These are phyloP conservation scores for Globisporangium canariense DNA, from an alignment of 352 stramenopile genomes.

Conservation along the genomic window DNA sequence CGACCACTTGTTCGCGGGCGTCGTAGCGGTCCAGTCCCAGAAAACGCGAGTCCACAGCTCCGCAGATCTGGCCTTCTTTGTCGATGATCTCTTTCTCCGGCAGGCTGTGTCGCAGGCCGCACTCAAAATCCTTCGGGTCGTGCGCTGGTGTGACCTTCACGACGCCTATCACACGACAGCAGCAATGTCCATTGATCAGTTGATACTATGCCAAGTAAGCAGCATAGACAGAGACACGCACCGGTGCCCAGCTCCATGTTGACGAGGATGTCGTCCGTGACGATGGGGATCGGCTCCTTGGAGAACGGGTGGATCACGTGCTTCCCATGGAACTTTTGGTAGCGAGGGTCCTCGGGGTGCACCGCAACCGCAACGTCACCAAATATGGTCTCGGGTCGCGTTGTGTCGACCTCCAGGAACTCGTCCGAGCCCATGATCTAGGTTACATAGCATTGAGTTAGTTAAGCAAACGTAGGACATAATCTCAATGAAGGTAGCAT, in stretches of 20 bases:
- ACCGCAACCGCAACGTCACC: slow-evolving; percentile 98
- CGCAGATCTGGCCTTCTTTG: slow-evolving; percentile 63
- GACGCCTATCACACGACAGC: slow-evolving; percentile 37
- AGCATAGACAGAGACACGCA: slow-evolving; percentile 26
- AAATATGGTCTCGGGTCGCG: slow-evolving; percentile 98
- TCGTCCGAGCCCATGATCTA: slow-evolving; percentile 54
- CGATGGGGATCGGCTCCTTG: slow-evolving; percentile 89
- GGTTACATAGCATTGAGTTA: not conserved
- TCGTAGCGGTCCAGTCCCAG: slow-evolving; percentile 95
- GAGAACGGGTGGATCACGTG: slow-evolving; percentile 95
- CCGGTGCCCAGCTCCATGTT: slow-evolving; percentile 99
- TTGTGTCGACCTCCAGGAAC: slow-evolving; percentile 95
- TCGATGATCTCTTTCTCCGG: slow-evolving; percentile 71
- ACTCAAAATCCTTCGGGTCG: slow-evolving; percentile 99
- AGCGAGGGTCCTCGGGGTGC: slow-evolving; percentile 94
- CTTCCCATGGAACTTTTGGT: slow-evolving; percentile 95
- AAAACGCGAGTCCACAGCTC: slow-evolving; percentile 79
- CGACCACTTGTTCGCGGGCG: slow-evolving; percentile 87
- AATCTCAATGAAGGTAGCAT: not conserved
- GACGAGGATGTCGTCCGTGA: slow-evolving; percentile 94
- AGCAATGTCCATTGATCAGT: not conserved
- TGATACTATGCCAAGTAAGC: not conserved
- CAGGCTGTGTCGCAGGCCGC: slow-evolving; percentile 94
- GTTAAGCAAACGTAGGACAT: not conserved
- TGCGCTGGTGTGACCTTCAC: slow-evolving; percentile 98